phyloP scores from a whole-genome alignment of 108 stramenopile species.

The Cyclotella kingstonii region DNA sequence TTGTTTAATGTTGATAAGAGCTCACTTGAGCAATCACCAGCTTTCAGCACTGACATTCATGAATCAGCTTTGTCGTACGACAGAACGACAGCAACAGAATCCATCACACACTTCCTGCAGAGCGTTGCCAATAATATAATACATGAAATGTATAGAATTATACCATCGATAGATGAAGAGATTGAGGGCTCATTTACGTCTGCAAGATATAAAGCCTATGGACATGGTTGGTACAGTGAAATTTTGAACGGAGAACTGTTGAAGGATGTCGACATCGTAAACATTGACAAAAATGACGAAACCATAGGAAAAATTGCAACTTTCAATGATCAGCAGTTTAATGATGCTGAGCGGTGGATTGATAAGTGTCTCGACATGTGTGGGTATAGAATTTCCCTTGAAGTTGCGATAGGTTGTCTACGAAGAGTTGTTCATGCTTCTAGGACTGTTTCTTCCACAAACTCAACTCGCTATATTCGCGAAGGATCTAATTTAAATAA shows the following conservation, averaged over 20 bases:
- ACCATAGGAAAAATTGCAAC: background rate
- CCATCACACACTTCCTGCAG: background rate
- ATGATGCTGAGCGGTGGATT: constrained; percentile 39
- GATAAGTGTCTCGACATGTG: constrained; percentile 43
- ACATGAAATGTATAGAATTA: constrained; percentile 28
- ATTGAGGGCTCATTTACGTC: constrained; percentile 27
- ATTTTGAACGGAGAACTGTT: background rate
- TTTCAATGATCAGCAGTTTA: no score
- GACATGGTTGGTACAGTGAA: constrained; percentile 20
- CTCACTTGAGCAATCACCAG: no score
- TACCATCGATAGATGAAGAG: constrained; percentile 36
- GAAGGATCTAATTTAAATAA: no score
- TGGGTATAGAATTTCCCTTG: constrained; percentile 33
- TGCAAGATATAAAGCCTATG: background rate
- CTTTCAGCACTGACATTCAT: no score
- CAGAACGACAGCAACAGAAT: background rate
- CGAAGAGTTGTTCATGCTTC: constrained; percentile 22
- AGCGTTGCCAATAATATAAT: constrained; percentile 12
- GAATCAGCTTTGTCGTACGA: background rate
- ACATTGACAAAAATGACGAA: background rate
- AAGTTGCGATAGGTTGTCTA: constrained; percentile 39
- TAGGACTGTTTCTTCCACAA: constrained; percentile 7
- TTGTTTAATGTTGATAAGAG: no score
- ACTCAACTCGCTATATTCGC: background rate
- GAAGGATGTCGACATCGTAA: background rate